phyloP scores from a whole-genome alignment of 2,329 filamentous ascomycete species.

The Xylariales sp. region DNA sequence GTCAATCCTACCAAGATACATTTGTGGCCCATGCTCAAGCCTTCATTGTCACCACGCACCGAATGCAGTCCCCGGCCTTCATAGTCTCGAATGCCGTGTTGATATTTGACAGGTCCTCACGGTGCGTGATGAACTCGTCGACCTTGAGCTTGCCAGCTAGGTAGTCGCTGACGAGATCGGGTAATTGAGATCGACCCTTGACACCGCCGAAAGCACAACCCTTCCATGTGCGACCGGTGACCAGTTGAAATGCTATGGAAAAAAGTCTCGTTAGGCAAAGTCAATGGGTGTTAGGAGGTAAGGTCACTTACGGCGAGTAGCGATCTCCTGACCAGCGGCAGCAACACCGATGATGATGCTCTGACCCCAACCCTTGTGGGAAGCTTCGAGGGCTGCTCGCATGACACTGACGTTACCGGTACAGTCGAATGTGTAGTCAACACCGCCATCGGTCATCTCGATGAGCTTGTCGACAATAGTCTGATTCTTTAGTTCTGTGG shows the following conservation, averaged over 20 bases:
- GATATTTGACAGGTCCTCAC: conserved; percentile 75
- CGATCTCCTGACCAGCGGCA: conserved; percentile 91
- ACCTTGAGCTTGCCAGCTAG: conserved; percentile 88
- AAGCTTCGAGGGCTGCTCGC: conserved; percentile 91
- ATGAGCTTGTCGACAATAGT: conserved; percentile 88
- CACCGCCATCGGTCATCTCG: conserved; percentile 96
- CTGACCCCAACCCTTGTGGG: conserved; percentile 99
- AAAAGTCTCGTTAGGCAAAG: conserved; percentile 14
- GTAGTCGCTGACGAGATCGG: conserved; percentile 84
- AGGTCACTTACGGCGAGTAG: conserved; percentile 73
- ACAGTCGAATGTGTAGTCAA: conserved; percentile 99
- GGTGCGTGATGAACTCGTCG: conserved; percentile 98
- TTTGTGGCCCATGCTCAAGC: no score
- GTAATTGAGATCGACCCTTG: conserved; percentile 92
- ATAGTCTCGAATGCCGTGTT: conserved; percentile 89
- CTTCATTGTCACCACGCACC: conserved; percentile 79
- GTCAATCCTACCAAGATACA: no score
- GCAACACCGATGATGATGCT: conserved; percentile 97
- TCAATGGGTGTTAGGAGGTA: neutral
- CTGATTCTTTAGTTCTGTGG: conserved; percentile 70
- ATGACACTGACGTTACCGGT: conserved; percentile 93
- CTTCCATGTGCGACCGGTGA: conserved; percentile 96
- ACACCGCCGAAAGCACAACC: conserved; percentile 97
- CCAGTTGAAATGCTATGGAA: conserved; percentile 86
- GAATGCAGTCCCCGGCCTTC: conserved; percentile 96